Conservation (phyloP, 306 rosid genomes). For the Ceratonia siliqua region DNA sequence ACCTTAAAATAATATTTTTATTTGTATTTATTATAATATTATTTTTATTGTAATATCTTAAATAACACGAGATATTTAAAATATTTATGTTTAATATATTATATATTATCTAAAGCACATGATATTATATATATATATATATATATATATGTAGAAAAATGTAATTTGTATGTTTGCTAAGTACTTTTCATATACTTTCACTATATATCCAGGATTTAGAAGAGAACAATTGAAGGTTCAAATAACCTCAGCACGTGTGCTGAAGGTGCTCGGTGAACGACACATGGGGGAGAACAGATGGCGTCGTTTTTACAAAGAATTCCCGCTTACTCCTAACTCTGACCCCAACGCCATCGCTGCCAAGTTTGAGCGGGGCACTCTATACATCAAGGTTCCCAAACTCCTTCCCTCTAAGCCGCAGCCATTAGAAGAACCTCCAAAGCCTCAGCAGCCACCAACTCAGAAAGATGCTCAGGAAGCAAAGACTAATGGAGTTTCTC, state of each 20-base stretch:
- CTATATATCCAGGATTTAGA: constrained; percentile 41
- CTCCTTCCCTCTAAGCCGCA: neutral
- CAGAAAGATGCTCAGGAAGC: neutral
- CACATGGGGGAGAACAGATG: constrained; percentile 15
- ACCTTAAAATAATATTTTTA: too few species aligned
- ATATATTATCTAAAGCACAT: too few species aligned
- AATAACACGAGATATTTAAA: too few species aligned
- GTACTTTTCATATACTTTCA: neutral
- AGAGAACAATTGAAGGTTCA: constrained; percentile 48
- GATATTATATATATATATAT: too few species aligned
- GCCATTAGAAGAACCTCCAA: neutral
- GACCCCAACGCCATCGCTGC: constrained; percentile 37
- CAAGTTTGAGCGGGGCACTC: constrained; percentile 39
- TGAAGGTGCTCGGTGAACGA: constrained; percentile 48
- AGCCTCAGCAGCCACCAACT: neutral
- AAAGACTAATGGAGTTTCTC: neutral
- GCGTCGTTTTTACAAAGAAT: constrained; percentile 50
- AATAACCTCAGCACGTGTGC: constrained; percentile 14
- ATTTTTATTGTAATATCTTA: too few species aligned
- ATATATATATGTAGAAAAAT: too few species aligned
- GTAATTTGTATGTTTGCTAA: neutral
- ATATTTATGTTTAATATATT: too few species aligned
- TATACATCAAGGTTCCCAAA: constrained; percentile 45
- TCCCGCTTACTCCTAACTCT: constrained; percentile 30
- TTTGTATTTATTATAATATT: too few species aligned